These are phyloP conservation scores for Solanum raphanifolium DNA, from an alignment of 257 asterid genomes.

Conservation along the genomic window DNA sequence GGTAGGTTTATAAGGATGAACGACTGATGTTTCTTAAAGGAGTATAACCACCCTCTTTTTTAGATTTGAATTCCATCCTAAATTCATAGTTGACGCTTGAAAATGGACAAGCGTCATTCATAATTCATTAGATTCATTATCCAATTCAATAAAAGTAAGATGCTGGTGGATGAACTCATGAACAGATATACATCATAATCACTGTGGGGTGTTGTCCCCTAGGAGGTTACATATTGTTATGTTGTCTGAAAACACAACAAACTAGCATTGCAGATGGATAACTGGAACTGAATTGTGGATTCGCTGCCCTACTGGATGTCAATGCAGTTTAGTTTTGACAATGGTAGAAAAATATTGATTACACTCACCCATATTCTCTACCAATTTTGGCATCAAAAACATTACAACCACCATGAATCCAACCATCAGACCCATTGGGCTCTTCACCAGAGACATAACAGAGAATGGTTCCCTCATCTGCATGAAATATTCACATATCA, in stretches of 20 bases:
- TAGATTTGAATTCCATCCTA: not conserved
- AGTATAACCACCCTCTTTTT: not conserved
- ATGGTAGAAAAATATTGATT: not conserved
- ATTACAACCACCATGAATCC: constrained; percentile 88
- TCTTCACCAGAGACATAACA: constrained; percentile 60
- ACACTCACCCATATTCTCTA: constrained; percentile 64
- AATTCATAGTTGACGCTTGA: not conserved
- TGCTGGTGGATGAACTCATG: not conserved
- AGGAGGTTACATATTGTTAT: not conserved
- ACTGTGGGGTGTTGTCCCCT: not conserved
- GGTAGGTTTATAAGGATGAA: not conserved
- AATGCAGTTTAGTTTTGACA: not conserved
- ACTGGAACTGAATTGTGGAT: not conserved
- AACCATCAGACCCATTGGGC: constrained; percentile 99
- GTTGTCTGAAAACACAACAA: not conserved
- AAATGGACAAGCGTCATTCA: not conserved
- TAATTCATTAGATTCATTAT: not conserved
- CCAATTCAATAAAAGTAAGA: not conserved
- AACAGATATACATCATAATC: not conserved
- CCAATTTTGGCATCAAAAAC: constrained; percentile 94
- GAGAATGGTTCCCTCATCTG: constrained; percentile 89
- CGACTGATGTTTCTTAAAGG: not conserved
- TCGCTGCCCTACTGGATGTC: not conserved
- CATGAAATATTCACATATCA: constrained; percentile 4
- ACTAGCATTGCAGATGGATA: not conserved